Percentiles rank a stretch among this genome's conserved stretches.
Conservation (phyloP, 306 rosid genomes). For the Pyrus communis region DNA sequence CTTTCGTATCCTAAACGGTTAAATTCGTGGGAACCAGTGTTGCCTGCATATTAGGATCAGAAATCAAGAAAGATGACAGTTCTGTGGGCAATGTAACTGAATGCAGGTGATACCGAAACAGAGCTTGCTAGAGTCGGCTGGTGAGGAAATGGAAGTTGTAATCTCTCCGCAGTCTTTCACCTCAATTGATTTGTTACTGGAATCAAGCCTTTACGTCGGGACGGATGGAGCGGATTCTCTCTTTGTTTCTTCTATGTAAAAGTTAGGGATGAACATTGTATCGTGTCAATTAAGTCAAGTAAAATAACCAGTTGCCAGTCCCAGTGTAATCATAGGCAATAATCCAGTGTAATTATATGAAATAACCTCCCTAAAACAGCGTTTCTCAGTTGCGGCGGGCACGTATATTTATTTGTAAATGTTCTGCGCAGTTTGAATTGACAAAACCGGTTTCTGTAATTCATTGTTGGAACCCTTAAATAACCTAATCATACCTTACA, state of each 20-base stretch:
- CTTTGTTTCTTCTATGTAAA: slow-evolving; percentile 42
- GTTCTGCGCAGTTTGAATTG: no score
- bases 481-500: no score
- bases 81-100: background rate
- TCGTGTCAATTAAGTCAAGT: background rate
- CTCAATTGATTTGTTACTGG: slow-evolving; percentile 56
- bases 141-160: slow-evolving; percentile 32
- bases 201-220: slow-evolving; percentile 36
- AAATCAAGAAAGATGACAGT: no score
- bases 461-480: no score
- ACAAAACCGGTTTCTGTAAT: no score
- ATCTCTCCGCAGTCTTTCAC: slow-evolving; percentile 57
- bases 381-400: no score
- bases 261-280: background rate
- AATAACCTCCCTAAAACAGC: no score
- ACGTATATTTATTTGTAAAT: no score
- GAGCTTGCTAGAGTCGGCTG: slow-evolving; percentile 39
- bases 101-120: slow-evolving; percentile 52
- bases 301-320: background rate
- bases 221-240: slow-evolving; percentile 30
- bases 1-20: background rate
- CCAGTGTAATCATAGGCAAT: no score
- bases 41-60: no score
- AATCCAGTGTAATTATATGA: no score
- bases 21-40: background rate